Conservation (phyloP, 1,284 basidiomycete species). For the Melampsora larici-populina region DNA sequence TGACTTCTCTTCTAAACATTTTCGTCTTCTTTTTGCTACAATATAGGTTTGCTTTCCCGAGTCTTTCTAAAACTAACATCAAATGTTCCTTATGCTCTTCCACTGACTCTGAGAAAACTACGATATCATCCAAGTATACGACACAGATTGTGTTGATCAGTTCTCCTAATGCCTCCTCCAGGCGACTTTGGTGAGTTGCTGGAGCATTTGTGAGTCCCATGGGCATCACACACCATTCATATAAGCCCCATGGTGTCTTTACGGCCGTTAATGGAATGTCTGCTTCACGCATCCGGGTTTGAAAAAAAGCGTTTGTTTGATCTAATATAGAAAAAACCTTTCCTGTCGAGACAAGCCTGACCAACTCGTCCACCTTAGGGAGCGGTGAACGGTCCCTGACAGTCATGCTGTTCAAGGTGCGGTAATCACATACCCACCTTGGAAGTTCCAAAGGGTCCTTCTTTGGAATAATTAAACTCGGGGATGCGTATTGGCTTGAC, state of each 20-base stretch:
- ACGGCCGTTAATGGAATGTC: too few relatives aligned
- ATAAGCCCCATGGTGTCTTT: constrained; percentile 54
- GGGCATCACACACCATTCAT: constrained; percentile 56
- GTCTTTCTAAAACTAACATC: background rate
- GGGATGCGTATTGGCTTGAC: too few relatives aligned
- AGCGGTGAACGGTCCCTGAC: too few relatives aligned
- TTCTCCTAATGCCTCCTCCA: constrained; percentile 45
- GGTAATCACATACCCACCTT: too few relatives aligned
- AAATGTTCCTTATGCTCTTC: background rate
- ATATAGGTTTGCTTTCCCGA: background rate
- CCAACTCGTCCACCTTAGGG: constrained; percentile 41
- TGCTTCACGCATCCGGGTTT: constrained; percentile 55
- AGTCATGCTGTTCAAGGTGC: too few relatives aligned
- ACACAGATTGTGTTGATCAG: constrained; percentile 48
- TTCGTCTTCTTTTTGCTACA: constrained; percentile 18
- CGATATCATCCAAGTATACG: constrained; percentile 20
- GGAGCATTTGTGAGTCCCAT: constrained; percentile 57
- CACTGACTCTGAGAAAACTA: background rate
- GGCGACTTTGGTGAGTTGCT: constrained; percentile 45
- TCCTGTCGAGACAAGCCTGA: background rate
- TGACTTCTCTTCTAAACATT: constrained; percentile 50
- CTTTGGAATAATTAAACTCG: too few relatives aligned
- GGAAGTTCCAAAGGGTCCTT: too few relatives aligned
- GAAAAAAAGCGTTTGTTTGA: constrained; percentile 58
- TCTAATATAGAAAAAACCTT: constrained; percentile 55